Evolutionary conservation across 768 basidiomycete genomes (phyloP), one percentile per base, ranked within the genome.

Genomic region (Polyporus arcularius): DNA sequence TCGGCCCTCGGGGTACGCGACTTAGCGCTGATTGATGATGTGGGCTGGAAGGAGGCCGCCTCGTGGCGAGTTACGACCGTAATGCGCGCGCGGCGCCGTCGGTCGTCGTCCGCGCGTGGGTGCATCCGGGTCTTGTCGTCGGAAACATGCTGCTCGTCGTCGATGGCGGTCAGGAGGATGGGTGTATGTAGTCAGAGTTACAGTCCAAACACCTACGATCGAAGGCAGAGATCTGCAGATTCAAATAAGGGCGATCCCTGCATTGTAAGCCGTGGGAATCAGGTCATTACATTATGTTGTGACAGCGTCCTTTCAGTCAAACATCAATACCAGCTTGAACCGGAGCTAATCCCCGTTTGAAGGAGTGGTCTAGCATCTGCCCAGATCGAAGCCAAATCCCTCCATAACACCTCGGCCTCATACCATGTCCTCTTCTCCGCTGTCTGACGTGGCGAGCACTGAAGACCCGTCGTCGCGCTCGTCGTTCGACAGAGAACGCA

Each of bases 401-500:
- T 50, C 56, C 28, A 30, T n/a, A 31, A 31, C 46, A 32, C 40
- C 39, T 57, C 60, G 39, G 18, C 46, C 53, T 47, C 51, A 21
- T 58, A 54, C 31, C 51, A 64, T 60, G 58, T 53, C 59, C 55
- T 64, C 63, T 21, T 53, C 63, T 10, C 38, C 64, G 43, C 48
- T 46, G 55, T 61, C 64, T 18, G 61, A 62, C 45, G 61, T 64
- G 39, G 61, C 58, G 31, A 43, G 53, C 51, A 55, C 60, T 46
- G 62, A 63, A 31, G 55, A 55, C 30, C 48, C 57, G 7, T 47
- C 61, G 26, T 47, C 63, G 43, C 72, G 72, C 12, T 31, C 61
- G 31, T 74, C 74, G n/a, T 50, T 71, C 12, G 72, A 73, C 46
- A 57, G 64, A 38, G 70, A 72, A 32, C 43, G 70, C 15, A 32